Conservation (phyloP, 495 filamentous ascomycete species). For the Tetracladium setigerum region DNA sequence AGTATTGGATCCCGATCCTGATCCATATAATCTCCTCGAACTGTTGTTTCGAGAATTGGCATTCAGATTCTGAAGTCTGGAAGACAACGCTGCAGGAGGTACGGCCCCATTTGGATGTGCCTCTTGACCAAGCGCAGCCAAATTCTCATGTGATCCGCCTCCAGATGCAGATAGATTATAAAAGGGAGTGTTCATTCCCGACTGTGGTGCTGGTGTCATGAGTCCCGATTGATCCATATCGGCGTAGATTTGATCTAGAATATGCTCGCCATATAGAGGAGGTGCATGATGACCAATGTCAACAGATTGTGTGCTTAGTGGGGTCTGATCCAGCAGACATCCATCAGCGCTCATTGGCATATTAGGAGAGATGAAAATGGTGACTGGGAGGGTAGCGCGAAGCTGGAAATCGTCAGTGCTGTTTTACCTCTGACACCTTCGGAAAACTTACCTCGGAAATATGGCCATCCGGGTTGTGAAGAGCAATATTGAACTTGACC, state of each 20-base stretch:
- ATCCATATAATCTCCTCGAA: slow-evolving; percentile 15
- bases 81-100: slow-evolving; percentile 53
- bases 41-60: slow-evolving; percentile 26
- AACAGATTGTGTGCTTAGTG: slow-evolving; percentile 30
- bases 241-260: slow-evolving; percentile 81
- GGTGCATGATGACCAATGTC: slow-evolving; percentile 54
- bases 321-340: slow-evolving; percentile 50
- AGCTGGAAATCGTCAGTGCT: slow-evolving; percentile 34
- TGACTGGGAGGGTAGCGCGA: slow-evolving; percentile 76
- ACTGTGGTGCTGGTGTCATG: slow-evolving; percentile 64
- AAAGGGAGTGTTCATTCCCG: slow-evolving; percentile 69
- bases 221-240: slow-evolving; percentile 70
- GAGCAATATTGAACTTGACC: slow-evolving; percentile 73
- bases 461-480: slow-evolving; percentile 92
- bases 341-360: slow-evolving; percentile 77
- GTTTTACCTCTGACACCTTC: background rate
- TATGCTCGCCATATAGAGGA: slow-evolving; percentile 80
- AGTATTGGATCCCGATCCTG: slow-evolving; percentile 17
- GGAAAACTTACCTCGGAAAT: slow-evolving; percentile 62
- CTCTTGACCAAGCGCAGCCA: slow-evolving; percentile 34
- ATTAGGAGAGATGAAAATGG: slow-evolving; percentile 89
- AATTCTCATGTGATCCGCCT: slow-evolving; percentile 70
- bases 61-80: slow-evolving; percentile 53
- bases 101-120: slow-evolving; percentile 37
- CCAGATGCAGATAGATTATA: slow-evolving; percentile 68